These are phyloP conservation scores for Guyanaporus albipodus DNA, from an alignment of 768 basidiomycete genomes.

Conservation along the genomic window DNA sequence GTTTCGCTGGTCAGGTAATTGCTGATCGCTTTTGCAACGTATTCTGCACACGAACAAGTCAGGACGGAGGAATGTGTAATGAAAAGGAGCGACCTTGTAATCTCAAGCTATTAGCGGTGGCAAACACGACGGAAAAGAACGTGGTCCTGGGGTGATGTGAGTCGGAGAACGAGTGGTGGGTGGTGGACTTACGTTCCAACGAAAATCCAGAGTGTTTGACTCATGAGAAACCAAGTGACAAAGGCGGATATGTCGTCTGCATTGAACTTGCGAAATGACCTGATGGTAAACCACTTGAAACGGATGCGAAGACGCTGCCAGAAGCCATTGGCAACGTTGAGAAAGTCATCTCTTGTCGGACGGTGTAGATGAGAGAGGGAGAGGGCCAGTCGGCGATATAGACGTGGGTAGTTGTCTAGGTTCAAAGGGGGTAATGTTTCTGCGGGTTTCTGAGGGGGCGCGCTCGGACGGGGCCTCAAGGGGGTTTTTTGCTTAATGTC, in stretches of 20 bases:
- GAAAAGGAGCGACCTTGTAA: conserved; percentile 59
- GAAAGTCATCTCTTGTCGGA: conserved; percentile 86
- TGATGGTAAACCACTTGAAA: conserved; percentile 97
- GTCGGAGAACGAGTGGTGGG: neutral
- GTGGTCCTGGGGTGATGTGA: conserved; percentile 59
- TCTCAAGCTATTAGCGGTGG: conserved; percentile 80
- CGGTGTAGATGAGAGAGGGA: conserved; percentile 73
- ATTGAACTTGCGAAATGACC: conserved; percentile 92
- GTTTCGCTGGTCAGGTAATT: conserved; percentile 92
- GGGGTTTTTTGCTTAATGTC: conserved; percentile 7
- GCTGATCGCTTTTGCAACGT: conserved; percentile 82
- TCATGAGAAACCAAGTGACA: conserved; percentile 92
- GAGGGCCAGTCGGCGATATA: conserved; percentile 73
- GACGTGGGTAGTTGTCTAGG: conserved; percentile 71
- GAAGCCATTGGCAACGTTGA: conserved; percentile 82
- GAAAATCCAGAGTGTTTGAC: conserved; percentile 93
- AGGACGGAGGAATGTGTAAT: neutral
- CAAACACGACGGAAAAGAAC: conserved; percentile 91
- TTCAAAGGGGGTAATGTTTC: conserved; percentile 31
- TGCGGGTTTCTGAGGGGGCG: conserved; percentile 10
- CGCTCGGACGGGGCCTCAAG: conserved; percentile 3
- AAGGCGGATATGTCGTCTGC: conserved; percentile 97
- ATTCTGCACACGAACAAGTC: conserved; percentile 44
- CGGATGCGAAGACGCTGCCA: conserved; percentile 85
- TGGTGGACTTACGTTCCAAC: conserved; percentile 55